phyloP scores from a whole-genome alignment of 257 asterid genomes.

The Solanum appendiculatum region DNA sequence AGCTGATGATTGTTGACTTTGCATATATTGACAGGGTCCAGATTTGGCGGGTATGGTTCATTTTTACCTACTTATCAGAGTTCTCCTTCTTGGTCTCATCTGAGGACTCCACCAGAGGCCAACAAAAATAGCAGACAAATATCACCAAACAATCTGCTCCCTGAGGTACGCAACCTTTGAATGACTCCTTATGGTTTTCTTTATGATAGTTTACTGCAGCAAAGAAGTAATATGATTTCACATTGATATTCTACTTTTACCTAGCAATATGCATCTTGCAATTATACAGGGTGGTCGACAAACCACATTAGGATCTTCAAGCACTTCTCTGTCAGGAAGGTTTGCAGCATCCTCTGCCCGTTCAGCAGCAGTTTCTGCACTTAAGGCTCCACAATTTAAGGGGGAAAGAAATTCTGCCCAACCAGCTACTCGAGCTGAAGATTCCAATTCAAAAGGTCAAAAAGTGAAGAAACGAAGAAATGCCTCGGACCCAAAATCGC shows the following conservation, averaged over 20 bases:
- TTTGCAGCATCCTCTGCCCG: slow-evolving; percentile 35
- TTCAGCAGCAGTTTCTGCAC: slow-evolving; percentile 10
- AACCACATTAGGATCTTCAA: slow-evolving; percentile 37
- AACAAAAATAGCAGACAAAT: slow-evolving; percentile 24
- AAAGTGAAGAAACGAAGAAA: slow-evolving; percentile 23
- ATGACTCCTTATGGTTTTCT: not conserved
- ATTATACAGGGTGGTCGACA: slow-evolving; percentile 57
- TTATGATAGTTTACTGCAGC: not conserved
- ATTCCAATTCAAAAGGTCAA: slow-evolving; percentile 34
- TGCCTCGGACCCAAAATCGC: slow-evolving; percentile 51
- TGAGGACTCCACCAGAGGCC: slow-evolving; percentile 52
- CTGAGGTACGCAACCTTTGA: slow-evolving; percentile 42
- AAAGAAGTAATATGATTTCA: slow-evolving; percentile 3
- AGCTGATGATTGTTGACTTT: slow-evolving; percentile 24
- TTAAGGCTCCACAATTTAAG: not conserved
- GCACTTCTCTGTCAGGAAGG: slow-evolving; percentile 46
- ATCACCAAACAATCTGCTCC: slow-evolving; percentile 49
- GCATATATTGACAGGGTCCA: slow-evolving; percentile 61
- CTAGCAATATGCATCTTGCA: slow-evolving; percentile 21
- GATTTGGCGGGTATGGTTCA: slow-evolving; percentile 96
- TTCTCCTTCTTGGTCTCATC: slow-evolving; percentile 65
- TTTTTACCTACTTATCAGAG: slow-evolving; percentile 84
- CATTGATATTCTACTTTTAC: slow-evolving; percentile 5
- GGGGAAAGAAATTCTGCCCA: slow-evolving; percentile 14
- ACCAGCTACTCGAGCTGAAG: slow-evolving; percentile 34